Evolutionary conservation across 2,329 filamentous ascomycete genomes (phyloP), one percentile per base, ranked within the genome.

Genomic region (Orbilia quercus): DNA sequence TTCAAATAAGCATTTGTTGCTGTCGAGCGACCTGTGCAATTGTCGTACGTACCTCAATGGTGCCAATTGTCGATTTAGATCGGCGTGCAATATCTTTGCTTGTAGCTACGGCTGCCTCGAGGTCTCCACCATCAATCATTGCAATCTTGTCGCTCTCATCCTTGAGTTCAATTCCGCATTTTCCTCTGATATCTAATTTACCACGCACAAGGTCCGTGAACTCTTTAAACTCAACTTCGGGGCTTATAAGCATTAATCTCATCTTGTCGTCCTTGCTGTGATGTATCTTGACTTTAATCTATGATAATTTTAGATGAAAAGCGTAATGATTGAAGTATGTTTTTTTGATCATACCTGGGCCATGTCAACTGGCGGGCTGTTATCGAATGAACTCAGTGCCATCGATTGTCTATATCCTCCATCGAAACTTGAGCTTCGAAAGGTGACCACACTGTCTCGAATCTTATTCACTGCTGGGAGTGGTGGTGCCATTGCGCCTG

Each of bases 91-190:
- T 82, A 53, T 86, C 85, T 80, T 88, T 91, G 4, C 89, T 88
- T 48, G 84, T 86, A 80, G 87, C 85, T 60, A 98, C 85, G 22
- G 91, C 88, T 88, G 97, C 91, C 54, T 98, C 93, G 75, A 97
- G 82, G 82, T 99, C 95, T 79, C 98, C 95, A 80, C 96, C 91
- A 80, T 99, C 95, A 34, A 90, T 92, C 87, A 99, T 90, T 28
- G 94, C 98, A 79, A 99, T 95, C 90, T 97, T 94, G 79, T 98
- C 94, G 1, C 89, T 85, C 77, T 98, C 94, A 75, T 96, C 92
- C 78, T 86, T 87, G 77, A 93, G 87, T 84, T 96, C 95, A 81
- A 97, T 89, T 84, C 92, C 96, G 83, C 96, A 93, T 71, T 87
- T 87, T 74, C 89, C 83, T 63, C 86, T 84, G 62, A 97, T 84